phyloP scores from a whole-genome alignment of 208 protist genomes.

The Crithidia thermophila region DNA sequence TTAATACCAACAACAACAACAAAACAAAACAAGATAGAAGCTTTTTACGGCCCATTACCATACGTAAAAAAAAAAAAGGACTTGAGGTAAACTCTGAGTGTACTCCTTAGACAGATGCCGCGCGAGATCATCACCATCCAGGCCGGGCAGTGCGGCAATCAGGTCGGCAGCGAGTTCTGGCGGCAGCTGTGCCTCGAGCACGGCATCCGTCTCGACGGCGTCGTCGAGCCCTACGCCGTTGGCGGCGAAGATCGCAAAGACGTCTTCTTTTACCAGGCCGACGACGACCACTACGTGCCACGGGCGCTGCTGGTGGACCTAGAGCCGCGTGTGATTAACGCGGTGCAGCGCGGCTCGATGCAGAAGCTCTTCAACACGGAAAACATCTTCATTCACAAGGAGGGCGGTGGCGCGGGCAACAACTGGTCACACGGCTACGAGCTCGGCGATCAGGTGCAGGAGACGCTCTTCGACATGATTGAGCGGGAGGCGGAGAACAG shows the following conservation, averaged over 20 bases:
- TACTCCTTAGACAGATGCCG: constrained; percentile 87
- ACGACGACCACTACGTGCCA: constrained; percentile 99
- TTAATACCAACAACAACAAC: no score
- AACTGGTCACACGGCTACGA: constrained; percentile 99
- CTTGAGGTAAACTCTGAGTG: no score
- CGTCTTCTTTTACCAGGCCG: constrained; percentile 99
- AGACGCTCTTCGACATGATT: constrained; percentile 99
- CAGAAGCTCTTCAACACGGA: constrained; percentile 99
- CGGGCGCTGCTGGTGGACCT: constrained; percentile 99
- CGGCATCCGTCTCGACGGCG: constrained; percentile 96
- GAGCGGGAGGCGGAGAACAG: constrained; percentile 99
- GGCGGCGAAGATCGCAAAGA: constrained; percentile 98
- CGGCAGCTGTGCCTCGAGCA: constrained; percentile 99
- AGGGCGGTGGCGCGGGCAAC: constrained; percentile 99
- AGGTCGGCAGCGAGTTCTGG: constrained; percentile 99
- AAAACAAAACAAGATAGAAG: no score
- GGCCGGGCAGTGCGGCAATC: constrained; percentile 97
- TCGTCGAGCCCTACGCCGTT: constrained; percentile 95
- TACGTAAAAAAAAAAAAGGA: no score
- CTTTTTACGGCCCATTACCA: no score
- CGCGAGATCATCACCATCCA: constrained; percentile 99
- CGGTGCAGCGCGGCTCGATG: constrained; percentile 93
- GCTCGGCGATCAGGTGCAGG: constrained; percentile 89
- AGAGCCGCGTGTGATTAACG: constrained; percentile 98
- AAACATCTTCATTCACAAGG: constrained; percentile 97